Percentiles rank a stretch among this genome's conserved stretches.
phyloP scores from a whole-genome alignment of 371 early-diverging fungal species.

The Haplosporangium sp. region DNA sequence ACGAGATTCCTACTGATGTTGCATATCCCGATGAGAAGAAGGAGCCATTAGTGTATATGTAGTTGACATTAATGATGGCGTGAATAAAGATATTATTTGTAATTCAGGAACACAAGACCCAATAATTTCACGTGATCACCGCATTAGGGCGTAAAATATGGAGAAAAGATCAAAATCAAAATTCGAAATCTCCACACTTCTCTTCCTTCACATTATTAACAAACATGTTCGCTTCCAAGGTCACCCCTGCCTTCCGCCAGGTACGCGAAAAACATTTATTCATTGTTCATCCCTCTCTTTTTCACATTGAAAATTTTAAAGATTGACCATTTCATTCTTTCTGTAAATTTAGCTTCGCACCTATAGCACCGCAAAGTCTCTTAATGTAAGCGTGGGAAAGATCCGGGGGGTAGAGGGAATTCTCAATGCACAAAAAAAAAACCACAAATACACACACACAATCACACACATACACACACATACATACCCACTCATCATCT shows the following conservation, averaged over 20 bases:
- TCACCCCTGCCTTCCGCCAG: constrained; percentile 47
- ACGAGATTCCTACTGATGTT: too few species aligned
- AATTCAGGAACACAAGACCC: too few species aligned
- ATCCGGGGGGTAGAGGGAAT: constrained; percentile 11
- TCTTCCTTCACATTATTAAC: constrained; percentile 11
- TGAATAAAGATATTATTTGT: too few species aligned
- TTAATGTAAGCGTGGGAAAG: constrained; percentile 56
- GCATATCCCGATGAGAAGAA: too few species aligned
- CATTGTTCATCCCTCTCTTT: not conserved
- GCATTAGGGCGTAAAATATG: too few species aligned
- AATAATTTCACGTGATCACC: too few species aligned
- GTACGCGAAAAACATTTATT: constrained; percentile 2
- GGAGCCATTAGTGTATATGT: too few species aligned
- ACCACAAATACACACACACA: not conserved
- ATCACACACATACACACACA: not conserved
- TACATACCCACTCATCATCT: not conserved
- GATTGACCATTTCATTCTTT: not conserved
- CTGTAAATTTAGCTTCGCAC: constrained; percentile 40
- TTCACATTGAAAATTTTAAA: not conserved
- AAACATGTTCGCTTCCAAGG: constrained; percentile 53
- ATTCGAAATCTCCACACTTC: constrained; percentile 5
- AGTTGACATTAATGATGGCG: too few species aligned
- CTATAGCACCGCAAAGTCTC: constrained; percentile 44
- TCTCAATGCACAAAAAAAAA: not conserved
- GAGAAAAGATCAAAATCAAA: not conserved